phyloP scores from a whole-genome alignment of 2,329 filamentous ascomycete genomes.

The Didymella arachidicola region DNA sequence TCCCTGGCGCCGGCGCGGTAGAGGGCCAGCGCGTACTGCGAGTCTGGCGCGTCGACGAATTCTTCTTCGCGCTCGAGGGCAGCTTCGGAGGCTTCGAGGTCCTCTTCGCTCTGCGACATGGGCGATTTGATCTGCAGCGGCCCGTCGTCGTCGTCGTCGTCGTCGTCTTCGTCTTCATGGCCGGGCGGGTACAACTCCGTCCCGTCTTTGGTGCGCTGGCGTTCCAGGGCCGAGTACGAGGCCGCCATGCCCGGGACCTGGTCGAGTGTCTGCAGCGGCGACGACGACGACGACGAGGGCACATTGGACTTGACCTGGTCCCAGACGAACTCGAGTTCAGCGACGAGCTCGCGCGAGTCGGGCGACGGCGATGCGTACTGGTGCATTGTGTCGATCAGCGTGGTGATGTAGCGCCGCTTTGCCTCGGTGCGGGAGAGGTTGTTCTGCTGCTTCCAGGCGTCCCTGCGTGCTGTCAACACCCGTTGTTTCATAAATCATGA shows the following conservation, averaged over 20 bases:
- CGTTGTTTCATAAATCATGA: slow-evolving; percentile 1
- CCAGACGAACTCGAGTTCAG: slow-evolving; percentile 99
- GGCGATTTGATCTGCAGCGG: slow-evolving; percentile 73
- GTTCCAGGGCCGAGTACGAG: slow-evolving; percentile 30
- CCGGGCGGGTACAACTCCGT: slow-evolving; percentile 7
- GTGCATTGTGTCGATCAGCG: slow-evolving; percentile 96
- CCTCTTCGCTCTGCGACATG: slow-evolving; percentile 76
- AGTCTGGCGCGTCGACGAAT: slow-evolving; percentile 59
- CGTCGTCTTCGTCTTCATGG: slow-evolving; percentile 11
- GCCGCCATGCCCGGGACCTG: slow-evolving; percentile 42
- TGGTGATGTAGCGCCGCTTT: slow-evolving; percentile 92
- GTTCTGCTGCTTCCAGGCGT: slow-evolving; percentile 91
- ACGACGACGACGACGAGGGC: slow-evolving; percentile 64
- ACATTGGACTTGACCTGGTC: slow-evolving; percentile 93
- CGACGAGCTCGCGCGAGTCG: slow-evolving; percentile 85
- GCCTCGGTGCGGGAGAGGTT: slow-evolving; percentile 87
- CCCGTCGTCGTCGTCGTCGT: slow-evolving; percentile 21
- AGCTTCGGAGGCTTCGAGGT: slow-evolving; percentile 52
- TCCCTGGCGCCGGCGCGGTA: slow-evolving; percentile 17
- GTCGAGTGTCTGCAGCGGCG: slow-evolving; percentile 49
- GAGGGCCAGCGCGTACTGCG: slow-evolving; percentile 47
- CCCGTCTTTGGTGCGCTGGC: slow-evolving; percentile 19
- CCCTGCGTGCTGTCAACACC: slow-evolving; percentile 59
- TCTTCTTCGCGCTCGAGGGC: slow-evolving; percentile 49
- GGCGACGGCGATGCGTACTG: slow-evolving; percentile 85